Percentiles rank a stretch among this genome's conserved stretches.
phyloP scores from a whole-genome alignment of 2,329 filamentous ascomycete species.

The Sarocladiaceae sp. region DNA sequence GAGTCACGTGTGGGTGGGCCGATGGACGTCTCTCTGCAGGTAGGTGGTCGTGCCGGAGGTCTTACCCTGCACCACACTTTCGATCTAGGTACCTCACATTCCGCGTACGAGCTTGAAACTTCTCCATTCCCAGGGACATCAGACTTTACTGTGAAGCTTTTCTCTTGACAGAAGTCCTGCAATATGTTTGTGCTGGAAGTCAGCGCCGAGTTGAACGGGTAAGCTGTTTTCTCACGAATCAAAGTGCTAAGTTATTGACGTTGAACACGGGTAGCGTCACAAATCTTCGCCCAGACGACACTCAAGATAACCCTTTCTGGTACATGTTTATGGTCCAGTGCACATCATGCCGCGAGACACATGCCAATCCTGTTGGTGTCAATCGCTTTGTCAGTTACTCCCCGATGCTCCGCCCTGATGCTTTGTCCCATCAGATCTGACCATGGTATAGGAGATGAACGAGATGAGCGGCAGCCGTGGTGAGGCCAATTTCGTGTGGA shows the following conservation, averaged over 20 bases:
- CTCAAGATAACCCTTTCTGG: constrained; percentile 76
- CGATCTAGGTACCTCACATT: too few relatives aligned
- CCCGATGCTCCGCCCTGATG: neutral
- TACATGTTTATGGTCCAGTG: constrained; percentile 98
- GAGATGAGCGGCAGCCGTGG: constrained; percentile 90
- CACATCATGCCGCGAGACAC: constrained; percentile 89
- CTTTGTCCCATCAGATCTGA: neutral
- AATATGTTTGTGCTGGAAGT: constrained; percentile 61
- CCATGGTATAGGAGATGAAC: constrained; percentile 64
- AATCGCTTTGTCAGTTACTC: constrained; percentile 72
- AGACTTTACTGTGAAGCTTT: too few relatives aligned
- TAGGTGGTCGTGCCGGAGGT: too few relatives aligned
- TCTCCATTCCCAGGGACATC: too few relatives aligned
- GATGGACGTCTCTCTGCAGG: too few relatives aligned
- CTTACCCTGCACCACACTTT: too few relatives aligned
- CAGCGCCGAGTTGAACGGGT: constrained; percentile 66
- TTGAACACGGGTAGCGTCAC: constrained; percentile 60
- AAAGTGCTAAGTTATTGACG: neutral
- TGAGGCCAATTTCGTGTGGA: constrained; percentile 99
- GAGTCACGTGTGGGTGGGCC: constrained; percentile 5
- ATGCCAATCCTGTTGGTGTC: constrained; percentile 79
- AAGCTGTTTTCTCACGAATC: constrained; percentile 14
- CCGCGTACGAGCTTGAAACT: too few relatives aligned
- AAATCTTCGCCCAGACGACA: constrained; percentile 79
- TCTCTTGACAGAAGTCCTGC: too few relatives aligned